Base-by-base conservation (phyloP, 495 filamentous ascomycete species). In the Venustampulla echinocandica region DNA sequence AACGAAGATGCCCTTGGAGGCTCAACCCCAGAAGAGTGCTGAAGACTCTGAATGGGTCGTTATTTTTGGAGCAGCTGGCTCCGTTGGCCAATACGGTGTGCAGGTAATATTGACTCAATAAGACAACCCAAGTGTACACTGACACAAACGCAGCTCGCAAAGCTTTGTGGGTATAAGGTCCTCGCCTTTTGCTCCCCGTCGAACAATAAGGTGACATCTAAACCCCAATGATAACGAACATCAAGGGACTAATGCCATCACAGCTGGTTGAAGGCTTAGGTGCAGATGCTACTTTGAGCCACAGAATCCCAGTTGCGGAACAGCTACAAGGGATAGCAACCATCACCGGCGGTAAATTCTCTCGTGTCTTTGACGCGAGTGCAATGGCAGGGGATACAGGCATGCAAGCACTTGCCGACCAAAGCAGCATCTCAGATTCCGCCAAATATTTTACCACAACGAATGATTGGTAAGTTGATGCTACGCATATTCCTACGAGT, bases 21-120 rank as follows among this genome's bases (percentile, higher is more conserved):
- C 61, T 1, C 51, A 55, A 9, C 42, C 59, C 1, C 50, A 54
- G 10, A 44, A 53, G 2, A 44, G 52, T 0, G 30, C 39, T 11
- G 25, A 48, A n/a, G 64, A 57, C 30, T 58, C 68, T 17, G 60
- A 66, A 43, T 73, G 69, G 69, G 47, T 66, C 10, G 45, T 73
- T 10, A 55, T 73, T 18, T 54, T 71, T 37, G 69, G 69, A 1
- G 68, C 63, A 0, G 60, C 63, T 19, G 64, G 69, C 14, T 61
- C 51, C 13, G 68, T 74, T 4, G 70, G 70, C 1, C 64, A 68
- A 54, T 69, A 55, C 35, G 60, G 55, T 0, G 56, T 64, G 0
- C 66, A 69, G 54, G 51, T 62, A 30, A 13, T 21, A 23, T 48
- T 32, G 10, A 22, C n/a, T n/a, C n/a, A 14, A 21, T 0, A 22